Percentiles rank a stretch among this genome's conserved stretches.
Conservation (phyloP, 768 basidiomycete species). For the Lactifluus volemus region DNA sequence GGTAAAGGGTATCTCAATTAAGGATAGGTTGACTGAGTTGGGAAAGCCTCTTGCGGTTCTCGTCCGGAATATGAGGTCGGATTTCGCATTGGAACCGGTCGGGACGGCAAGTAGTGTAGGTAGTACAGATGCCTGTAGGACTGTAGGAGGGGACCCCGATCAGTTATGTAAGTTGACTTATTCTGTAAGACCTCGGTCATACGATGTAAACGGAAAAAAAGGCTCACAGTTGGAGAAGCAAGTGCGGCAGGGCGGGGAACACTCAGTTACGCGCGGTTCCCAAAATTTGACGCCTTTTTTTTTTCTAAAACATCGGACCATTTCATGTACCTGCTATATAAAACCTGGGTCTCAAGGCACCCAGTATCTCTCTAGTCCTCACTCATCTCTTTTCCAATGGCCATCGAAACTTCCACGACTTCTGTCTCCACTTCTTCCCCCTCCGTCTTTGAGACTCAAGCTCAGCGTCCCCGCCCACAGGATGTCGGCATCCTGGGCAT, state of each 20-base stretch:
- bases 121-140: no score
- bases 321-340: conserved; percentile 10
- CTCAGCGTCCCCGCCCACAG: conserved; percentile 18
- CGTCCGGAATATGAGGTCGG: no score
- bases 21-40: not conserved
- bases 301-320: conserved; percentile 20
- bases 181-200: conserved; percentile 6
- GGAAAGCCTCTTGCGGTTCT: no score
- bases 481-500: conserved; percentile 21
- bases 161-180: conserved; percentile 8
- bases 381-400: conserved; percentile 9
- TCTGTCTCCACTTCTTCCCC: not conserved
- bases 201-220: not conserved
- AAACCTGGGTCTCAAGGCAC: not conserved
- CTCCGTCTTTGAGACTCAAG: conserved; percentile 18
- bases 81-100: conserved; percentile 17
- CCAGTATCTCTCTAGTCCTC: not conserved
- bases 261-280: not conserved
- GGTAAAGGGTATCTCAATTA: not conserved
- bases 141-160: conserved; percentile 1
- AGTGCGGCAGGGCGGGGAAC: not conserved
- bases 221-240: no score
- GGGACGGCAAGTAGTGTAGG: not conserved
- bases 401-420: conserved; percentile 14
- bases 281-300: conserved; percentile 3